These are phyloP conservation scores for Closterium sp. DNA, from an alignment of 139 green algal genomes.

Conservation along the genomic window DNA sequence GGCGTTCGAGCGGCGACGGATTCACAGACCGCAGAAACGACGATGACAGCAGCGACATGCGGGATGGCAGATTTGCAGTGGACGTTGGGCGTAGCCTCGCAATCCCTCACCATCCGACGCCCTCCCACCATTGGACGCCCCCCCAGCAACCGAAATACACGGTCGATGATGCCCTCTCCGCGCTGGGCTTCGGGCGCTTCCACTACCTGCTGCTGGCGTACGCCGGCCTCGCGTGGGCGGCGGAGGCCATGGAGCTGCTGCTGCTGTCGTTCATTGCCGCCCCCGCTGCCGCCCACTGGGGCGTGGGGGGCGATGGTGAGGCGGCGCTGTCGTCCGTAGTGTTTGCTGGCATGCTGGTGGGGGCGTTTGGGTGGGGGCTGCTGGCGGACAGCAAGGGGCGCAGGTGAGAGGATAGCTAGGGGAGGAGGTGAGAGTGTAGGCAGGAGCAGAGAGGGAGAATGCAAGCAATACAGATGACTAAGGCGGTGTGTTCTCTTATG, in stretches of 20 bases:
- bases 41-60: too few species aligned
- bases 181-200: slow-evolving; percentile 65
- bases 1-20: too few species aligned
- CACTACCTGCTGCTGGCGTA: slow-evolving; percentile 68
- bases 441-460: too few species aligned
- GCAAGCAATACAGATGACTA: too few species aligned
- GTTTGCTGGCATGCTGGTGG: slow-evolving; percentile 51
- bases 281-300: slow-evolving; percentile 64
- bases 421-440: background rate
- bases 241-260: slow-evolving; percentile 85
- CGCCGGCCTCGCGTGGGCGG: slow-evolving; percentile 70
- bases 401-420: background rate
- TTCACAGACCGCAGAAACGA: too few species aligned
- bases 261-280: slow-evolving; percentile 78
- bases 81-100: background rate
- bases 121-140: background rate
- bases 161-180: slow-evolving; percentile 50
- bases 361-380: slow-evolving; percentile 66
- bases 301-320: slow-evolving; percentile 59
- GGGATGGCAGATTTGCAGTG: too few species aligned
- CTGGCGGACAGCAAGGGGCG: slow-evolving; percentile 61
- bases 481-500: background rate
- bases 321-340: slow-evolving; percentile 63
- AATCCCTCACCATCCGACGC: background rate
- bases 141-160: slow-evolving; percentile 14